phyloP scores from a whole-genome alignment of 345 rosid species.

The Chamaenerion angustifolium region DNA sequence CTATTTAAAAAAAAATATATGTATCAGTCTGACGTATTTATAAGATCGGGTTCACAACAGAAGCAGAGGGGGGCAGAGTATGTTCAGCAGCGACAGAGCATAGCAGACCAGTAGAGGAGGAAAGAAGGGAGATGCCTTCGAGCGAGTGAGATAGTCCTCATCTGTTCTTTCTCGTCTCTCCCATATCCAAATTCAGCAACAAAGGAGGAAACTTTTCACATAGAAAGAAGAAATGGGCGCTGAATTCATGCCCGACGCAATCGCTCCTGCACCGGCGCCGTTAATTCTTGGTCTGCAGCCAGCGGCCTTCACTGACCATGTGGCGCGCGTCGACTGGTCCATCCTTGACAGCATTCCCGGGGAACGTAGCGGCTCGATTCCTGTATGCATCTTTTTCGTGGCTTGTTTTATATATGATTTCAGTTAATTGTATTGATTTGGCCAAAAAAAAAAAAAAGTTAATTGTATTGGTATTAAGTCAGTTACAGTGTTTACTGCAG shows the following conservation, averaged over 20 bases:
- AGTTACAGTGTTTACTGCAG: not conserved
- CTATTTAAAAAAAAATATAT: too few species aligned
- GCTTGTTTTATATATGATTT: not conserved
- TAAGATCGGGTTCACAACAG: not conserved
- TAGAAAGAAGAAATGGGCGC: slow-evolving; percentile 44
- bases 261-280: slow-evolving; percentile 21
- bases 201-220: not conserved
- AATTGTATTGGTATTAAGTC: not conserved
- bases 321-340: slow-evolving; percentile 65
- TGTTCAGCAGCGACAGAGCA: not conserved
- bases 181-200: not conserved
- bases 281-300: slow-evolving; percentile 81
- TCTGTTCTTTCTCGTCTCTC: not conserved
- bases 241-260: slow-evolving; percentile 27
- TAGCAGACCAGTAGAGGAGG: not conserved
- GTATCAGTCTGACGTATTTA: not conserved
- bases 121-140: not conserved
- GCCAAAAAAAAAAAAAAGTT: too few species aligned
- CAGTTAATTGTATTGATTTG: too few species aligned
- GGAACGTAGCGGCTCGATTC: slow-evolving; percentile 83
- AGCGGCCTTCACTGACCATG: slow-evolving; percentile 74
- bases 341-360: slow-evolving; percentile 68
- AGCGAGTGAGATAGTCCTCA: not conserved
- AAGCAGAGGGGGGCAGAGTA: not conserved
- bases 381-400: slow-evolving; percentile 24